Conservation (phyloP, 495 filamentous ascomycete species). For the Amniculicola lignicola region DNA sequence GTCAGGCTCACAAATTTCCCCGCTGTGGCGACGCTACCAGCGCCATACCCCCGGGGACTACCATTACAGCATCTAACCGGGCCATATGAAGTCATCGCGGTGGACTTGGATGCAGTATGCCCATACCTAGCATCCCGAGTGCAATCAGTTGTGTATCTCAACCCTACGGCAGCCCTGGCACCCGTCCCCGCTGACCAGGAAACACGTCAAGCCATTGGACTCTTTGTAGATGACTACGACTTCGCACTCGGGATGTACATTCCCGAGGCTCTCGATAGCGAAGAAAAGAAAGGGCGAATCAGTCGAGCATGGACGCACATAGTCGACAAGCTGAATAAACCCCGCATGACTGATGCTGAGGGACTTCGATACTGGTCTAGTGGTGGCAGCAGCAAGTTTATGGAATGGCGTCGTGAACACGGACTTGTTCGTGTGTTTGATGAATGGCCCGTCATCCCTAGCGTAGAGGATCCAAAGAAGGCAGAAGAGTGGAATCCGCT, state of each 20-base stretch:
- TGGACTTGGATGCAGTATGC: neutral
- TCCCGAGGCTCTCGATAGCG: neutral
- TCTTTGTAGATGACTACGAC: slow-evolving; percentile 24
- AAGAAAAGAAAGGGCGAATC: slow-evolving; percentile 9
- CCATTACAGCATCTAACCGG: slow-evolving; percentile 19
- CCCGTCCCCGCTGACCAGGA: slow-evolving; percentile 15
- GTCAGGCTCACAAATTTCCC: slow-evolving; percentile 16
- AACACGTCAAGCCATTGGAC: slow-evolving; percentile 10
- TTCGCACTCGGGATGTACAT: slow-evolving; percentile 12
- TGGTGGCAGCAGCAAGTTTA: neutral
- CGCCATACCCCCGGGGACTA: slow-evolving; percentile 22
- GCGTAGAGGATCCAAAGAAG: neutral
- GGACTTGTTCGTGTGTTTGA: neutral
- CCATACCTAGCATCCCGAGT: slow-evolving; percentile 23
- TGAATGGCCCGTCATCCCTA: slow-evolving; percentile 7
- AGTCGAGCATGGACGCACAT: slow-evolving; percentile 13
- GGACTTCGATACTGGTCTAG: slow-evolving; percentile 13
- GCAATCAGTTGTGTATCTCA: slow-evolving; percentile 4
- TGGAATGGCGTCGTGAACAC: neutral
- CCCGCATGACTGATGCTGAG: slow-evolving; percentile 17
- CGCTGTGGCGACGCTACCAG: slow-evolving; percentile 6
- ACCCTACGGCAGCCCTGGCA: neutral
- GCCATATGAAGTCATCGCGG: neutral
- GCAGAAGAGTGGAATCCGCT: slow-evolving; percentile 23
- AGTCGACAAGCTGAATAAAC: slow-evolving; percentile 7